These are phyloP conservation scores for Talaromyces wortmannii DNA, from an alignment of 495 filamentous ascomycete species.

Conservation along the genomic window DNA sequence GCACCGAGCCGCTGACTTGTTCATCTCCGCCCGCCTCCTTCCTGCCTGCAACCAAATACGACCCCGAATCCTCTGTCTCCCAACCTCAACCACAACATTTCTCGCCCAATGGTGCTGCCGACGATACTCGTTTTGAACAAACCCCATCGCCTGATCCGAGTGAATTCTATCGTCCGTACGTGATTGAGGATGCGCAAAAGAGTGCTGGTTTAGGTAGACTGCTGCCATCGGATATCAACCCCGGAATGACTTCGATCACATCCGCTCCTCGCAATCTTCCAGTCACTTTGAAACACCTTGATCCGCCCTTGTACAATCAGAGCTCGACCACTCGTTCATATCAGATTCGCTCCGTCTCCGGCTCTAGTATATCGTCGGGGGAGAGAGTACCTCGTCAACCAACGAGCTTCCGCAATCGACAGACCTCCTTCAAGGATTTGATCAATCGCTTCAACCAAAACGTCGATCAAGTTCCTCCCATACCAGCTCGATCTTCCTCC, in stretches of 20 bases:
- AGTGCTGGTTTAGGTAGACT: slow-evolving; percentile 19
- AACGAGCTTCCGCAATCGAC: slow-evolving; percentile 23
- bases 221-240: slow-evolving; percentile 15
- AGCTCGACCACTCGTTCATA: slow-evolving; percentile 18
- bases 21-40: slow-evolving; percentile 18
- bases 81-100: slow-evolving; percentile 12
- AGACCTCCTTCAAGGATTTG: slow-evolving; percentile 54
- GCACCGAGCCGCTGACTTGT: slow-evolving; percentile 7
- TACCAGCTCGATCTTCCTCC: slow-evolving; percentile 28
- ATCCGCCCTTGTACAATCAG: slow-evolving; percentile 18
- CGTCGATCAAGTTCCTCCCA: slow-evolving; percentile 44
- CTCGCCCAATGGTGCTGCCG: slow-evolving; percentile 14
- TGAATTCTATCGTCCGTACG: slow-evolving; percentile 43
- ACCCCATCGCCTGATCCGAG: slow-evolving; percentile 43
- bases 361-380: slow-evolving; percentile 11
- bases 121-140: slow-evolving; percentile 8
- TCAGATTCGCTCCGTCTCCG: slow-evolving; percentile 28
- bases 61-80: slow-evolving; percentile 12
- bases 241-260: slow-evolving; percentile 11
- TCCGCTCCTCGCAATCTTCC: background rate
- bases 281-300: slow-evolving; percentile 7
- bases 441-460: slow-evolving; percentile 56
- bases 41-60: slow-evolving; percentile 20
- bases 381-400: slow-evolving; percentile 15
- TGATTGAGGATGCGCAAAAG: slow-evolving; percentile 11